A percentile compares a stretch with the other conserved stretches of the same genome.
These are phyloP conservation scores for Chalciporus piperatus DNA, from an alignment of 768 basidiomycete species.

Conservation along the genomic window DNA sequence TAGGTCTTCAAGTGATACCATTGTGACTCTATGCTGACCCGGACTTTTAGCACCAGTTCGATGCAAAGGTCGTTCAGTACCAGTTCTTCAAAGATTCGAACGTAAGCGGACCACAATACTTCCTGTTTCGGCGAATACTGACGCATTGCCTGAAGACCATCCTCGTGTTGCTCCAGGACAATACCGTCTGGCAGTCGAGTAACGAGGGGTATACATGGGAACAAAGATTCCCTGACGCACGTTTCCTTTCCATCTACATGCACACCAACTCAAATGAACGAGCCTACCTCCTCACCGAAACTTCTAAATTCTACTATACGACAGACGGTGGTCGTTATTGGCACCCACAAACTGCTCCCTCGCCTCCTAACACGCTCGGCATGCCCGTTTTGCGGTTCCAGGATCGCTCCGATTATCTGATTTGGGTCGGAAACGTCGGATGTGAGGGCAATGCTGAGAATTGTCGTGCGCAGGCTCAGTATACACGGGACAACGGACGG, in stretches of 20 bases:
- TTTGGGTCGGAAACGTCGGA: constrained; percentile 81
- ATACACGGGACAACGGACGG: constrained; percentile 74
- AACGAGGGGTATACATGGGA: constrained; percentile 95
- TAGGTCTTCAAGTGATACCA: constrained; percentile 33
- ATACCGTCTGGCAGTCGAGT: constrained; percentile 87
- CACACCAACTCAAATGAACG: constrained; percentile 77
- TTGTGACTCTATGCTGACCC: constrained; percentile 4
- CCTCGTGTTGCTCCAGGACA: constrained; percentile 74
- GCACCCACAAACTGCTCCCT: constrained; percentile 56
- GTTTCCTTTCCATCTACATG: constrained; percentile 83
- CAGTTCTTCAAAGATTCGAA: constrained; percentile 82
- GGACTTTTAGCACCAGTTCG: constrained; percentile 63
- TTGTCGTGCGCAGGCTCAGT: constrained; percentile 76
- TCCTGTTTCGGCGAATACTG: not conserved
- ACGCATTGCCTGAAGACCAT: constrained; percentile 53
- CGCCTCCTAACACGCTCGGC: constrained; percentile 75
- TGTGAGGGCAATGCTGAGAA: constrained; percentile 49
- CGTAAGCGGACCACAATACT: constrained; percentile 35
- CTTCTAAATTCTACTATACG: constrained; percentile 67
- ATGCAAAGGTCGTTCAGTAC: constrained; percentile 63
- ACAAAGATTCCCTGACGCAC: constrained; percentile 54
- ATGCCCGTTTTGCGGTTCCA: constrained; percentile 84
- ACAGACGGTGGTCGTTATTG: constrained; percentile 79
- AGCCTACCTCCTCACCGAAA: constrained; percentile 85
- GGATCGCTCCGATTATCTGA: constrained; percentile 76